Conservation (phyloP, 2,329 filamentous ascomycete species). For the Basipetospora chlamydospora region DNA sequence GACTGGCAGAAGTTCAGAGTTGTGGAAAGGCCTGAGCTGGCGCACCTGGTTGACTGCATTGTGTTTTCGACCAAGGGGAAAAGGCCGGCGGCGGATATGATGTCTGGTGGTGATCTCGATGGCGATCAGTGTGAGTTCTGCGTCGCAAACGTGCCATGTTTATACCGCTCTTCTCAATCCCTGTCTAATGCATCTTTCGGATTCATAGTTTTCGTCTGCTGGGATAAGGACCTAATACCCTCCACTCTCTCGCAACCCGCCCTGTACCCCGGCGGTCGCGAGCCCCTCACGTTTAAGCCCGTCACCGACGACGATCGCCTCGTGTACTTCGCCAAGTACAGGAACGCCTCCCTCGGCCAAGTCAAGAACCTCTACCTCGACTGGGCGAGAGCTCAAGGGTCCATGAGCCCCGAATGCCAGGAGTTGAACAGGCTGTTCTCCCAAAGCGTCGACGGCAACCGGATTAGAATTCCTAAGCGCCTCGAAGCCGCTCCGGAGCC, state of each 20-base stretch:
- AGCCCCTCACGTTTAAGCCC: slow-evolving; percentile 19
- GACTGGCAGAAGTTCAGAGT: slow-evolving; percentile 26
- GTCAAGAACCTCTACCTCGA: slow-evolving; percentile 27
- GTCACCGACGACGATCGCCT: slow-evolving; percentile 22
- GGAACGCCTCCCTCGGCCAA: slow-evolving; percentile 21
- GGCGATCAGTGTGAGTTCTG: slow-evolving; percentile 22
- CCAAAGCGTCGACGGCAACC: slow-evolving; percentile 25
- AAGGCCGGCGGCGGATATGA: slow-evolving; percentile 23
- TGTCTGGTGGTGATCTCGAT: slow-evolving; percentile 27
- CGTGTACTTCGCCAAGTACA: slow-evolving; percentile 24
- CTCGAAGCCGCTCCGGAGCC: slow-evolving; percentile 17
- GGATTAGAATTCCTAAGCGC: slow-evolving; percentile 19
- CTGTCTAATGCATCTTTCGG: background rate
- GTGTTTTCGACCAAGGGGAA: slow-evolving; percentile 22
- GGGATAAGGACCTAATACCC: slow-evolving; percentile 25
- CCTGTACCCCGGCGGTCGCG: slow-evolving; percentile 22
- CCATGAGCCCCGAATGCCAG: slow-evolving; percentile 23
- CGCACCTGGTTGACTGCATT: slow-evolving; percentile 24
- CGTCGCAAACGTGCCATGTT: no score
- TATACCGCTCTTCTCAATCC: background rate
- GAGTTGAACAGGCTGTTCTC: slow-evolving; percentile 26
- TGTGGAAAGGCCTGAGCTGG: slow-evolving; percentile 18
- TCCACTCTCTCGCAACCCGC: slow-evolving; percentile 19
- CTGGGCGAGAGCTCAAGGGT: slow-evolving; percentile 21
- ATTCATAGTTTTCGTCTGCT: slow-evolving; percentile 23